Conservation (phyloP, 768 basidiomycete species). For the Leccinum imitatum region DNA sequence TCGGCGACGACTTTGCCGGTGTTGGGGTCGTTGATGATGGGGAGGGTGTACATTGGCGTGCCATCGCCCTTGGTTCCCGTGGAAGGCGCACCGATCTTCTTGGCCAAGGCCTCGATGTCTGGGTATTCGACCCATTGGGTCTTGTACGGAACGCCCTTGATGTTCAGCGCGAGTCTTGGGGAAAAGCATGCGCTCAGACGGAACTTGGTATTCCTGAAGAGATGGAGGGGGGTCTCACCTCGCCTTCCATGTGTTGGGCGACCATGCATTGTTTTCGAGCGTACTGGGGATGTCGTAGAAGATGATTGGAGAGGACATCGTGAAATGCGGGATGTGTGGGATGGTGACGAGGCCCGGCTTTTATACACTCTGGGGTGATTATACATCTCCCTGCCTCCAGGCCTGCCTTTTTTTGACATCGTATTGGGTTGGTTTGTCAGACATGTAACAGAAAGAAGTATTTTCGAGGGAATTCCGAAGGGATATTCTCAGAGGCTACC, state of each 20-base stretch:
- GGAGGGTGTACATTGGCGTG: slow-evolving; percentile 38
- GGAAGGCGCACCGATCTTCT: slow-evolving; percentile 33
- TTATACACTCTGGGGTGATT: slow-evolving; percentile 2
- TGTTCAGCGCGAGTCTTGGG: slow-evolving; percentile 38
- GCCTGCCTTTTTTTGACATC: neutral
- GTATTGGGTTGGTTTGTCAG: neutral
- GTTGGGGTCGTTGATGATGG: slow-evolving; percentile 41
- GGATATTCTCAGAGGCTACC: no score
- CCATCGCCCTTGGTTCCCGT: slow-evolving; percentile 34
- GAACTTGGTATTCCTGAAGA: neutral
- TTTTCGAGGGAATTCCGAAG: neutral
- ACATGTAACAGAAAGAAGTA: neutral
- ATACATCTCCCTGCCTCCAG: neutral
- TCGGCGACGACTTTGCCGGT: slow-evolving; percentile 24
- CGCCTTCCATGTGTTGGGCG: slow-evolving; percentile 47
- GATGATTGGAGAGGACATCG: slow-evolving; percentile 33
- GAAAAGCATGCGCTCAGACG: neutral
- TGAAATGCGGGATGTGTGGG: neutral
- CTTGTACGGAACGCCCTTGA: slow-evolving; percentile 40
- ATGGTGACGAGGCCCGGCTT: neutral
- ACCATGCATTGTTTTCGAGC: slow-evolving; percentile 34
- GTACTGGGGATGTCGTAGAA: slow-evolving; percentile 47
- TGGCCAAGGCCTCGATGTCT: slow-evolving; percentile 38
- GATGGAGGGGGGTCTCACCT: slow-evolving; percentile 31
- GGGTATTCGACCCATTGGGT: slow-evolving; percentile 47